Evolutionary conservation across 306 rosid genomes (phyloP).

Genomic region (Senna tora): DNA sequence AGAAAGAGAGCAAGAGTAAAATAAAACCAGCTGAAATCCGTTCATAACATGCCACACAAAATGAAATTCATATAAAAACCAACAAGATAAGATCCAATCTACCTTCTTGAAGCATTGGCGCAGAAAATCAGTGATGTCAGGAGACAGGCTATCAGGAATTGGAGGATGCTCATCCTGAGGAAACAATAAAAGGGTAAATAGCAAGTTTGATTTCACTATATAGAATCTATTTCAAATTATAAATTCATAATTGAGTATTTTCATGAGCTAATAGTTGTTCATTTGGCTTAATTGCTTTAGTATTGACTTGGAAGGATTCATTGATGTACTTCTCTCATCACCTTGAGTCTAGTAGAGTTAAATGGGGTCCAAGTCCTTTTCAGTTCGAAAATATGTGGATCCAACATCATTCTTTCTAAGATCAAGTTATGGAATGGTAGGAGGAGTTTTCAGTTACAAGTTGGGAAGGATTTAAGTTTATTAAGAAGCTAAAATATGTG

Average conservation of each 20-base stretch:
- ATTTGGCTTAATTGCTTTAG: not conserved
- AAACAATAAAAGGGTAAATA: slow-evolving; percentile 34
- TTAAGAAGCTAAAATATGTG: too few species aligned
- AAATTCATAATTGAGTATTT: slow-evolving; percentile 15
- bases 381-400: too few species aligned
- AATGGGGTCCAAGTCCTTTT: too few species aligned
- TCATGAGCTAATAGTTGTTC: slow-evolving; percentile 9
- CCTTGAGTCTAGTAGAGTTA: too few species aligned
- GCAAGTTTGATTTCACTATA: not conserved
- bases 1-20: not conserved
- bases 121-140: slow-evolving; percentile 93
- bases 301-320: not conserved
- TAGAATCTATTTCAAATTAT: slow-evolving; percentile 23
- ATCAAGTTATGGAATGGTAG: too few species aligned
- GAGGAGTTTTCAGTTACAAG: too few species aligned
- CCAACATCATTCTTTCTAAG: too few species aligned
- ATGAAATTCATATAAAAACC: slow-evolving; percentile 22
- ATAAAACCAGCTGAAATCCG: slow-evolving; percentile 22
- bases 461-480: too few species aligned
- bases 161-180: slow-evolving; percentile 96
- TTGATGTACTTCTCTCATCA: not conserved
- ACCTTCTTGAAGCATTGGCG: slow-evolving; percentile 99
- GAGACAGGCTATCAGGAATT: slow-evolving; percentile 91
- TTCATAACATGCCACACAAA: slow-evolving; percentile 19
- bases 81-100: slow-evolving; percentile 37